These are phyloP conservation scores for Tothia fuscella DNA, from an alignment of 2,329 filamentous ascomycete species.

Conservation along the genomic window DNA sequence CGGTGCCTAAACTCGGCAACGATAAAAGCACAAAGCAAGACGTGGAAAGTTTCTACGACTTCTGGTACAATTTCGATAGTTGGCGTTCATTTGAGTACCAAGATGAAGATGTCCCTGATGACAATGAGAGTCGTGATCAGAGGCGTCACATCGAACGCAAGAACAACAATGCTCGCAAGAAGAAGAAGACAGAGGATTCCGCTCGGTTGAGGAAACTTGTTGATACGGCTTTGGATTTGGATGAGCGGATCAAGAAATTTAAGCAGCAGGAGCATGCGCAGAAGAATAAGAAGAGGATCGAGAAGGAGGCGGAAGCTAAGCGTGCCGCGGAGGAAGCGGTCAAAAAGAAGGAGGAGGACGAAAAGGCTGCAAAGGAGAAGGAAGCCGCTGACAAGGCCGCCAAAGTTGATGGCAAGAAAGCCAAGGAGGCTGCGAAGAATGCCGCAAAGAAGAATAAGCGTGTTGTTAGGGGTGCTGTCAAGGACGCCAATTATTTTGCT, in stretches of 20 bases:
- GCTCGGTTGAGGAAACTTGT: conserved; percentile 79
- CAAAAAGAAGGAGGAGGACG: conserved; percentile 73
- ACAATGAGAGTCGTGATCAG: conserved; percentile 98
- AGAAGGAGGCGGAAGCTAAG: conserved; percentile 86
- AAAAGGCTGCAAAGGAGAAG: conserved; percentile 65
- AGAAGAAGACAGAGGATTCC: conserved; percentile 99
- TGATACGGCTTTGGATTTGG: conserved; percentile 70
- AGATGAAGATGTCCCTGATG: conserved; percentile 96
- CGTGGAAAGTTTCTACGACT: conserved; percentile 96
- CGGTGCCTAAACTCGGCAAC: conserved; percentile 76
- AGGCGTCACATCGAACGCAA: conserved; percentile 97
- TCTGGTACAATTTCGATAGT: conserved; percentile 99
- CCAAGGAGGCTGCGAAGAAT: conserved; percentile 96
- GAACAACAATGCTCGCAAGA: conserved; percentile 93
- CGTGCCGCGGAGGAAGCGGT: conserved; percentile 74
- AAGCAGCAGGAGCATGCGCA: conserved; percentile 77
- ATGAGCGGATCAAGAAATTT: conserved; percentile 98
- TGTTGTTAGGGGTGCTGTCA: conserved; percentile 83
- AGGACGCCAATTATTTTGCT: conserved; percentile 95
- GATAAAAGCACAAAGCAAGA: conserved; percentile 77
- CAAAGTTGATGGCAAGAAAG: conserved; percentile 80
- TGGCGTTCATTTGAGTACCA: conserved; percentile 98
- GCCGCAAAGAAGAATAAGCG: conserved; percentile 99
- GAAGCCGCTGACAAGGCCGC: conserved; percentile 78
- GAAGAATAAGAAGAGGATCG: conserved; percentile 91